A percentile compares a stretch with the other conserved stretches of the same genome.
Evolutionary conservation across 1,139 yeast genomes (phyloP).

Genomic region (Nakaseomyces kungkrabaensis): DNA sequence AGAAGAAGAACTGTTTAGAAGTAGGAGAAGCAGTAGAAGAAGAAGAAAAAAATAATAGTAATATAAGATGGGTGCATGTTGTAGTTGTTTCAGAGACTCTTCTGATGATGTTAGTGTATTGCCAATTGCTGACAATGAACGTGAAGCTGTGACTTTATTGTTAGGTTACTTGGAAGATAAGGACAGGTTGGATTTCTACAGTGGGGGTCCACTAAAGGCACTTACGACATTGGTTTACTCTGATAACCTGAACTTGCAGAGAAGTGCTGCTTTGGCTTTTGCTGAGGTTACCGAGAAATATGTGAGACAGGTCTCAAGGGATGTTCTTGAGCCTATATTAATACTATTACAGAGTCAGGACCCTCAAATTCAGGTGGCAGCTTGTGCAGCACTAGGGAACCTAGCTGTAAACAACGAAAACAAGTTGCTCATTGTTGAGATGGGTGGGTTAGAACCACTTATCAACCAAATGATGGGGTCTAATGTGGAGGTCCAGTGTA

Average conservation of each 20-base stretch:
- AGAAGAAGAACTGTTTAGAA: too few relatives aligned
- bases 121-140: conserved; percentile 88
- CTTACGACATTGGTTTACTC: conserved; percentile 87
- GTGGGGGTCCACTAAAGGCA: conserved; percentile 83
- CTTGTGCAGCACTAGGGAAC: conserved; percentile 96
- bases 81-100: conserved; percentile 44
- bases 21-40: background rate
- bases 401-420: conserved; percentile 94
- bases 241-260: conserved; percentile 86
- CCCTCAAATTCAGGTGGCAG: conserved; percentile 94
- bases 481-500: conserved; percentile 96
- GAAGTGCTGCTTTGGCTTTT: conserved; percentile 96
- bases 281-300: conserved; percentile 98
- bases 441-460: conserved; percentile 95
- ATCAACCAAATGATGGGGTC: conserved; percentile 96
- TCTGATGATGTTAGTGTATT: conserved; percentile 57
- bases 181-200: conserved; percentile 64
- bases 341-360: conserved; percentile 79
- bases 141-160: conserved; percentile 89
- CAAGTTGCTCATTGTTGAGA: conserved; percentile 84
- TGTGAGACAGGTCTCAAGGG: conserved; percentile 80
- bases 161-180: conserved; percentile 80
- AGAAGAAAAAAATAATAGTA: background rate
- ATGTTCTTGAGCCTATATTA: conserved; percentile 86
- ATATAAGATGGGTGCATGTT: conserved; percentile 51